Evolutionary conservation across 176 grass and related monocot genomes (phyloP).

Genomic region (Carex cristatella): DNA sequence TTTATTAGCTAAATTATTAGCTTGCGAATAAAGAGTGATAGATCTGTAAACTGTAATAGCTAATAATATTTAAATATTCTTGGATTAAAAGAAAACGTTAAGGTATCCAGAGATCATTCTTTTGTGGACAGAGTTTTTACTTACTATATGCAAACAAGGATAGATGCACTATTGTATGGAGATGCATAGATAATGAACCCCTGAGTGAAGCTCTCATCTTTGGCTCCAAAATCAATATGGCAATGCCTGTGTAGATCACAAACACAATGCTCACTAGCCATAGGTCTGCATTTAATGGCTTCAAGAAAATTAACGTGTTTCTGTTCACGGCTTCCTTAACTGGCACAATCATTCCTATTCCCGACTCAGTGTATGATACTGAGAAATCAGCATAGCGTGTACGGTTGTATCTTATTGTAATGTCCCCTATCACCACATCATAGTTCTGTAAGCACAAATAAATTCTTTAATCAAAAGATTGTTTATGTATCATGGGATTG

Average conservation of each 20-base stretch:
- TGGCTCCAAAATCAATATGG: conserved; percentile 41
- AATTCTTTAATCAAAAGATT: too few species aligned
- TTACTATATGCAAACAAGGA: conserved; percentile 37
- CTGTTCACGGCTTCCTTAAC: conserved; percentile 15
- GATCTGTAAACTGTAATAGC: background rate
- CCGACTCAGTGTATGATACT: conserved; percentile 39
- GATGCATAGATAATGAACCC: conserved; percentile 28
- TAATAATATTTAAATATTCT: too few species aligned
- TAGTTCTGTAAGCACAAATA: conserved; percentile 22
- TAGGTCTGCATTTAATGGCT: conserved; percentile 39
- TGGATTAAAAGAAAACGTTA: conserved; percentile 1
- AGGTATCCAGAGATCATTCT: too few species aligned
- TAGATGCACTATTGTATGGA: conserved; percentile 31
- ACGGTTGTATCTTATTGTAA: conserved; percentile 48
- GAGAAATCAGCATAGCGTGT: conserved; percentile 39
- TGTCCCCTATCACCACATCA: conserved; percentile 42
- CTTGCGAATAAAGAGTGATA: too few species aligned
- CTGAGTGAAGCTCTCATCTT: conserved; percentile 26
- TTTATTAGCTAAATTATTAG: background rate
- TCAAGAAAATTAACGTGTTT: conserved; percentile 45
- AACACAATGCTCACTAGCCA: conserved; percentile 40
- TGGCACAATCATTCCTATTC: conserved; percentile 42
- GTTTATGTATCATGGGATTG: too few species aligned
- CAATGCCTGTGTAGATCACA: conserved; percentile 42
- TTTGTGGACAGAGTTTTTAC: background rate